Evolutionary conservation across 2,329 filamentous ascomycete species (phyloP).

Genomic region (Paramyrothecium sp.): DNA sequence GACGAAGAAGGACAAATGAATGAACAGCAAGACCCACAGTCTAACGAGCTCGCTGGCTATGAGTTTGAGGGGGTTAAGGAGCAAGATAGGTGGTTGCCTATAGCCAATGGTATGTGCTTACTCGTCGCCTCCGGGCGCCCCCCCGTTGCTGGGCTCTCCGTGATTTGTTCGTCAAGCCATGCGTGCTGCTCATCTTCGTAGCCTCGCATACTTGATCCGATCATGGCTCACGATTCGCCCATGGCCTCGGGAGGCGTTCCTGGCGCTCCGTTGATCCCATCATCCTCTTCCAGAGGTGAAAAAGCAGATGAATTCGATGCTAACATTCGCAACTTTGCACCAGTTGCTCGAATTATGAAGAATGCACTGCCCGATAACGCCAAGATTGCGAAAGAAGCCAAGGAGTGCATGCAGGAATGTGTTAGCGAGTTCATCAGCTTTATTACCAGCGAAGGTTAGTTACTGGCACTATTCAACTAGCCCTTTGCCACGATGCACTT

Average conservation of each 20-base stretch:
- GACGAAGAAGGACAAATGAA: slow-evolving; percentile 96
- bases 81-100: slow-evolving; percentile 98
- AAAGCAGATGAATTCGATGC: slow-evolving; percentile 66
- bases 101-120: slow-evolving; percentile 93
- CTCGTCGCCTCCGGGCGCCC: background rate
- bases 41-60: slow-evolving; percentile 67
- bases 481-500: background rate
- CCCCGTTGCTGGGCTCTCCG: slow-evolving; percentile 28
- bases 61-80: slow-evolving; percentile 97
- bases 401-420: slow-evolving; percentile 99
- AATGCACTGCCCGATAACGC: slow-evolving; percentile 95
- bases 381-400: slow-evolving; percentile 98
- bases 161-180: slow-evolving; percentile 34
- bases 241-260: slow-evolving; percentile 49
- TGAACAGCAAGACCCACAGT: slow-evolving; percentile 76
- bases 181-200: slow-evolving; percentile 22
- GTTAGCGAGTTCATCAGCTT: slow-evolving; percentile 99
- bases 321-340: slow-evolving; percentile 91
- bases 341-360: slow-evolving; percentile 99
- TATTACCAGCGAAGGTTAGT: slow-evolving; percentile 96
- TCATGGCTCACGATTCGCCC: slow-evolving; percentile 61
- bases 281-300: slow-evolving; percentile 40
- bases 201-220: slow-evolving; percentile 36
- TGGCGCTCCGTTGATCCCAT: slow-evolving; percentile 24
- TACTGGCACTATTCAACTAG: background rate